Conservation (phyloP, 768 basidiomycete genomes). For the Suillus hirtellus region DNA sequence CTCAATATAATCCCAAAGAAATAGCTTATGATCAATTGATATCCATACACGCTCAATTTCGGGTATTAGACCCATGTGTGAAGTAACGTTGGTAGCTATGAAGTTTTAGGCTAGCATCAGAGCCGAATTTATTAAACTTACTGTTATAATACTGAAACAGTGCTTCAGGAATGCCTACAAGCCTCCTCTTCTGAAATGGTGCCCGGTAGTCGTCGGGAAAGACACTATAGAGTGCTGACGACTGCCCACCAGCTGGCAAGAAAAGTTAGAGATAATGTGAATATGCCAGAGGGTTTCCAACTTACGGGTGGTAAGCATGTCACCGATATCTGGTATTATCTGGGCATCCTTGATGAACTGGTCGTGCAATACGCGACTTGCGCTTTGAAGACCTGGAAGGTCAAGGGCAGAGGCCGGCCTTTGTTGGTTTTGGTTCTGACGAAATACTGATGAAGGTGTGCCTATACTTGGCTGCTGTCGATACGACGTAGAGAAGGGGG, state of each 20-base stretch:
- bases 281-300: conserved; percentile 7
- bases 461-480: conserved; percentile 2
- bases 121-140: conserved; percentile 33
- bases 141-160: conserved; percentile 80
- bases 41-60: conserved; percentile 96
- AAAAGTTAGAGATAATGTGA: conserved; percentile 11
- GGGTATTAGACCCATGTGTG: conserved; percentile 88
- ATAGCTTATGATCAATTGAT: conserved; percentile 89
- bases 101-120: conserved; percentile 17
- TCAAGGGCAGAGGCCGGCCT: conserved; percentile 44
- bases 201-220: conserved; percentile 77
- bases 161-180: conserved; percentile 75
- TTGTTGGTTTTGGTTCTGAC: conserved; percentile 8
- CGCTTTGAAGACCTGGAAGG: conserved; percentile 61
- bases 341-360: conserved; percentile 72
- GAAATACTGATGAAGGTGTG: conserved; percentile 8
- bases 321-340: conserved; percentile 73
- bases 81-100: conserved; percentile 64
- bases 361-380: conserved; percentile 66
- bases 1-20: conserved; percentile 95
- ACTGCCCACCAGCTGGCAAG: conserved; percentile 55
- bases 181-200: conserved; percentile 76
- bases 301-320: conserved; percentile 63
- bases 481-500: conserved; percentile 14
- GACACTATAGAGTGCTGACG: conserved; percentile 76